These are phyloP conservation scores for Hymenoscyphus scutula DNA, from an alignment of 2,329 filamentous ascomycete genomes.

Conservation along the genomic window DNA sequence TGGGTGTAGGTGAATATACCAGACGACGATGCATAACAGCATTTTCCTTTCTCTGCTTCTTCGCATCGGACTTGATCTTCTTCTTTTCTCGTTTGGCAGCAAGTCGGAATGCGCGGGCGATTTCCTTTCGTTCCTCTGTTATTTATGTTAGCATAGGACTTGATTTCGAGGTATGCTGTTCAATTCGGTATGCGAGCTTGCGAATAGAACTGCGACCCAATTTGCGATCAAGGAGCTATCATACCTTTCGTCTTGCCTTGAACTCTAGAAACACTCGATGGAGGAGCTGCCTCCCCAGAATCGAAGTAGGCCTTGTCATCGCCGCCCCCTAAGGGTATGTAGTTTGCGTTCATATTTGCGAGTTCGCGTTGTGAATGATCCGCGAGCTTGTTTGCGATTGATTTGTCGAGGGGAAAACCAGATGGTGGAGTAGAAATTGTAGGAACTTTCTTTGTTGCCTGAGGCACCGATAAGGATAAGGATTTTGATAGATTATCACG, in stretches of 20 bases:
- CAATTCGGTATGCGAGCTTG: background rate
- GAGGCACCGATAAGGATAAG: slow-evolving; percentile 9
- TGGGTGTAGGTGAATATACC: slow-evolving; percentile 15
- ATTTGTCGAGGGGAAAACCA: slow-evolving; percentile 1
- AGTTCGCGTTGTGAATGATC: background rate
- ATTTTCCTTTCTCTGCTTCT: slow-evolving; percentile 30
- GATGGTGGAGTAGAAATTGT: slow-evolving; percentile 7
- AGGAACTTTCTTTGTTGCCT: slow-evolving; percentile 7
- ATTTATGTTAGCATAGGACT: background rate
- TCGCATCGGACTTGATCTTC: slow-evolving; percentile 31
- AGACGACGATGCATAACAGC: slow-evolving; percentile 26
- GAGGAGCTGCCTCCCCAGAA: background rate
- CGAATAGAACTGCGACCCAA: background rate
- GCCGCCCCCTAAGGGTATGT: slow-evolving; percentile 16
- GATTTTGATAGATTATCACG: no score
- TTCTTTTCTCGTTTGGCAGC: slow-evolving; percentile 31
- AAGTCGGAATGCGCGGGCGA: slow-evolving; percentile 25
- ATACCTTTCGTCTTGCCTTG: background rate
- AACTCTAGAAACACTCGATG: background rate
- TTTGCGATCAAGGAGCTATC: background rate
- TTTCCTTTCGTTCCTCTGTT: slow-evolving; percentile 28
- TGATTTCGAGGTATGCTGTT: background rate
- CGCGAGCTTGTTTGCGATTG: background rate
- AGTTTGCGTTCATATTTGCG: slow-evolving; percentile 17
- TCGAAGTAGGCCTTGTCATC: slow-evolving; percentile 4